Percentiles rank a stretch among this genome's conserved stretches.
These are phyloP conservation scores for Phytophthora hybrid DNA, from an alignment of 352 stramenopile species.

Conservation along the genomic window DNA sequence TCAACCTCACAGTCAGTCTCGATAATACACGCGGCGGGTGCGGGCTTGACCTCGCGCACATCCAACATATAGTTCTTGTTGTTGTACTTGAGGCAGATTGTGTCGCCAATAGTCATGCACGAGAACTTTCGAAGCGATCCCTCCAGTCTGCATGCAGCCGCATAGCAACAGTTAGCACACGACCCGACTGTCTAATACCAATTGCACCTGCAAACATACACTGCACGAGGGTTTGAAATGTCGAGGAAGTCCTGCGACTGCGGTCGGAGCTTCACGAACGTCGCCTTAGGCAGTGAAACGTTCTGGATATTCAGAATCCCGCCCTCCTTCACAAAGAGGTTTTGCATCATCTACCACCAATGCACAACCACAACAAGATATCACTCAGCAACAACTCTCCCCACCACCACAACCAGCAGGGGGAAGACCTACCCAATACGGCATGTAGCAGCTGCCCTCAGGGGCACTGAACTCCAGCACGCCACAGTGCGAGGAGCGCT, in stretches of 20 bases:
- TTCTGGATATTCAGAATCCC: constrained; percentile 97
- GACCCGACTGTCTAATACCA: background rate
- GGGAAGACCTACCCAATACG: constrained; percentile 93
- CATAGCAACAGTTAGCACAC: constrained; percentile 7
- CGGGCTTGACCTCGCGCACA: constrained; percentile 96
- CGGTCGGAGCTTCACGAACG: constrained; percentile 99
- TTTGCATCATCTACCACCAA: constrained; percentile 97
- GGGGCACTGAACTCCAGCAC: constrained; percentile 99
- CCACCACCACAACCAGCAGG: background rate
- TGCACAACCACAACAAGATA: background rate
- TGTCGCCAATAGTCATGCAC: constrained; percentile 98
- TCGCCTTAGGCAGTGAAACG: constrained; percentile 96
- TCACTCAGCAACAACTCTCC: background rate
- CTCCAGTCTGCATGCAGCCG: constrained; percentile 57
- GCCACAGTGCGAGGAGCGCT: constrained; percentile 96
- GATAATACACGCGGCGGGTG: constrained; percentile 98
- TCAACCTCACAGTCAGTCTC: constrained; percentile 99
- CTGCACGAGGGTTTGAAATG: constrained; percentile 98
- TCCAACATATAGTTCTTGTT: constrained; percentile 99
- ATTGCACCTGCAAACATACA: constrained; percentile 80
- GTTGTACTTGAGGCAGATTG: constrained; percentile 99
- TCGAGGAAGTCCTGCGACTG: constrained; percentile 99
- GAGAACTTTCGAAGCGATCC: constrained; percentile 92
- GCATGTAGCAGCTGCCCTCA: constrained; percentile 98
- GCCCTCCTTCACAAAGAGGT: constrained; percentile 95